Conservation (phyloP, 78 protist species). For the Protostelium mycophagum region DNA sequence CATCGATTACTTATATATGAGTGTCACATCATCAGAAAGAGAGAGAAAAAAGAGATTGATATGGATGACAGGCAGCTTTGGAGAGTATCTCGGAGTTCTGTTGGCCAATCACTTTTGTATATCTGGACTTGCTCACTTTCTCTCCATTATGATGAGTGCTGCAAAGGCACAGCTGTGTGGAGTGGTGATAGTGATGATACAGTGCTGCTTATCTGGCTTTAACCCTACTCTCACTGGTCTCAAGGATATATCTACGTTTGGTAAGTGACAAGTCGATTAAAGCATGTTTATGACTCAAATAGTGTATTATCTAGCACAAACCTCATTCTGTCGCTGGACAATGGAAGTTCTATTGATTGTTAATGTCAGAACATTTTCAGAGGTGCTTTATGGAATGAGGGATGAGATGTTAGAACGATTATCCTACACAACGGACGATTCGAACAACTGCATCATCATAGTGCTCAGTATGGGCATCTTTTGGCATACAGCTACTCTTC, state of each 20-base stretch:
- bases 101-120: neutral
- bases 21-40: too few species aligned
- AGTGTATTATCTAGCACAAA: neutral
- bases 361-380: neutral
- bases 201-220: neutral
- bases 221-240: neutral
- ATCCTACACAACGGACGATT: neutral
- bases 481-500: neutral
- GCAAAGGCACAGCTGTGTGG: neutral
- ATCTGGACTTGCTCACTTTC: neutral
- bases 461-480: neutral
- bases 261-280: neutral
- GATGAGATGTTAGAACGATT: neutral
- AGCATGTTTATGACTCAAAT: neutral
- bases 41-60: too few species aligned
- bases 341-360: neutral
- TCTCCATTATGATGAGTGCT: neutral
- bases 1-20: too few species aligned
- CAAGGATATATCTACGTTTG: neutral
- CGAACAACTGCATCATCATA: neutral
- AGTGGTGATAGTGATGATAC: neutral
- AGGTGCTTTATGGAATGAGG: neutral
- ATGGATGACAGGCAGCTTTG: neutral
- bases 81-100: neutral
- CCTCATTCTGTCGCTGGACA: neutral